These are phyloP conservation scores for Kurtzmaniella quercitrusa DNA, from an alignment of 1,139 yeast species.

Conservation along the genomic window DNA sequence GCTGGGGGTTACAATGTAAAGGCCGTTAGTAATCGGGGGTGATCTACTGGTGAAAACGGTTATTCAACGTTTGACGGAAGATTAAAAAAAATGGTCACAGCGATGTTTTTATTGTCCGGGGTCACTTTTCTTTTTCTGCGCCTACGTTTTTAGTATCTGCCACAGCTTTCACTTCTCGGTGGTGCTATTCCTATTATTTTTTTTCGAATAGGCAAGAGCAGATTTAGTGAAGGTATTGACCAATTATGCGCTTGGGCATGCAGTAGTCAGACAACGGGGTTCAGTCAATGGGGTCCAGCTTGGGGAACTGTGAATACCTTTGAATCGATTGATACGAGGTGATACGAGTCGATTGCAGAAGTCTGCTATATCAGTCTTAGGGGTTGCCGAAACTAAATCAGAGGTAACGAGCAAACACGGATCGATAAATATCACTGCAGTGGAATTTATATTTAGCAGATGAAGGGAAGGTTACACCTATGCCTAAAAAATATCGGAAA, in stretches of 20 bases:
- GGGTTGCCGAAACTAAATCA: no score
- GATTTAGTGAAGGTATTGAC: neutral
- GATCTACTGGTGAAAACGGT: no score
- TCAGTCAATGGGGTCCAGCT: no score
- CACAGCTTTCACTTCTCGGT: neutral
- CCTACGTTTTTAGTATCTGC: neutral
- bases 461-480: neutral
- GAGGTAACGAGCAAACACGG: neutral
- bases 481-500: neutral
- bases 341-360: no score
- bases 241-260: neutral
- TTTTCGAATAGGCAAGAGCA: neutral
- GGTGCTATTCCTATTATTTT: neutral
- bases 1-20: no score
- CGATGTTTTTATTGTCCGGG: neutral
- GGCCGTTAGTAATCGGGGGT: no score
- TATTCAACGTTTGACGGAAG: neutral
- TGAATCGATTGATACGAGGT: no score
- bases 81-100: neutral
- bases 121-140: neutral
- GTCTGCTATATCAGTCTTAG: no score
- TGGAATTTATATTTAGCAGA: neutral
- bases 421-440: neutral
- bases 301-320: no score
- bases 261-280: neutral